Evolutionary conservation across 1,284 basidiomycete species (phyloP).

Genomic region (Ustilago crameri): DNA sequence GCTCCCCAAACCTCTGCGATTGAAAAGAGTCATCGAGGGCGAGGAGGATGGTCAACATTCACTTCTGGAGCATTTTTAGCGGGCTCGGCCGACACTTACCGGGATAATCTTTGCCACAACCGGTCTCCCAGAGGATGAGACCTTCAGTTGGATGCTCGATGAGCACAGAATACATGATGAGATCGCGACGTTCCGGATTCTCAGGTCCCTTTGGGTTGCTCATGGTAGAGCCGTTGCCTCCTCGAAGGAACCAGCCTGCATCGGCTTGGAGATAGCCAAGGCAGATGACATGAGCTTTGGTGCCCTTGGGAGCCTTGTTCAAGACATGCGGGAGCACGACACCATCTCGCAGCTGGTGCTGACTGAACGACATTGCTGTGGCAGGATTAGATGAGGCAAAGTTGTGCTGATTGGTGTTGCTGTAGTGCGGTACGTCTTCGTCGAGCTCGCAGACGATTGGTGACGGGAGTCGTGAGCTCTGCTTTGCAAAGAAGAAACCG

Average conservation of each 20-base stretch:
- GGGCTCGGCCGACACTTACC: constrained; percentile 4
- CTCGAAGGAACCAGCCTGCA: constrained; percentile 63
- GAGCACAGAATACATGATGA: constrained; percentile 57
- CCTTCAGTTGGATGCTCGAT: constrained; percentile 66
- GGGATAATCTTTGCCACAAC: constrained; percentile 57
- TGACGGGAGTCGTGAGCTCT: too few relatives aligned
- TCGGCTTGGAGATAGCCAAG: constrained; percentile 63
- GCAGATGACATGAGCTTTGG: constrained; percentile 60
- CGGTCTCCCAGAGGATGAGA: constrained; percentile 64
- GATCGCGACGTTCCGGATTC: constrained; percentile 46
- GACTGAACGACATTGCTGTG: constrained; percentile 29
- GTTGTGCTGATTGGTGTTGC: neutral
- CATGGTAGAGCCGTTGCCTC: constrained; percentile 53
- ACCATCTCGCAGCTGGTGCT: constrained; percentile 50
- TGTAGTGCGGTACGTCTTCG: neutral
- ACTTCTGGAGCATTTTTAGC: neutral
- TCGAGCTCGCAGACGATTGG: too few relatives aligned
- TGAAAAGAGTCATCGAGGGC: neutral
- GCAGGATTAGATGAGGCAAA: neutral
- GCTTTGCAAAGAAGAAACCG: too few relatives aligned
- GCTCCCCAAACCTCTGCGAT: constrained; percentile 41
- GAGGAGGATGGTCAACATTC: neutral
- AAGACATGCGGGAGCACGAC: constrained; percentile 53
- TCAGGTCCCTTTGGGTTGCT: constrained; percentile 44
- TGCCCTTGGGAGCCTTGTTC: constrained; percentile 56